Evolutionary conservation across 164 flowering plant species (phyloP), one percentile per base, ranked within the genome.

Genomic region (Stephania japonica): DNA sequence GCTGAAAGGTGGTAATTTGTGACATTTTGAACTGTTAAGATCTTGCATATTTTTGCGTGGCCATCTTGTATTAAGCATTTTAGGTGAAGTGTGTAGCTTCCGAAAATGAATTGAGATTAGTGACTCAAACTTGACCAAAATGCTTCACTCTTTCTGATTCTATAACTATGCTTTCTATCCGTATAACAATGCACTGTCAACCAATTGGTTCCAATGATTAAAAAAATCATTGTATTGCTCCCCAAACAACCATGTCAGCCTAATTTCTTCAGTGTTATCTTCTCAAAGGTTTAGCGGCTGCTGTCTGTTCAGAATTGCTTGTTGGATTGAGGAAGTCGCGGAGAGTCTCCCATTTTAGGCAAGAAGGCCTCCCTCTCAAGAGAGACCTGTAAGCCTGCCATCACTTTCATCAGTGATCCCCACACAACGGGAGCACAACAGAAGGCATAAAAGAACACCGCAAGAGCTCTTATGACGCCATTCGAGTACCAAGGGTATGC

Each of bases 401-500:
- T 72, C n/a, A 93, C 80, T 79, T 81, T 91, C 5, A 70, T 77
- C 41, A 86, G 32, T 0, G 98, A 80, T 3, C 11, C 44, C 93
- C 94, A 95, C 4, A 83, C 32, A 14, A 93, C 0, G 0, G 99
- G 99, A 0, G 99, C 81, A 50, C 75, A 78, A 71, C 94, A 90
- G 50, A 88, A 91, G 3, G 97, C 97, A 65, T 96, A 96, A 12
- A 69, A 89, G 72, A 91, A 91, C 21, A 92, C 86, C 0, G 86
- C 72, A 0, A 93, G 78, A 41, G 93, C 97, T 76, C 98, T 81
- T 5, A 86, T 79, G 41, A 93, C 79, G 7, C 99, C 99, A 68
- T 91, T 78, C 0, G 82, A 23, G 75, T 93, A 96, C 89, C 90
- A 90, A 32, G 99, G 97, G 75, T n/a, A 85, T 9, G 94, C 98